Conservation (phyloP, 2,329 filamentous ascomycete species). For the Fusarium aywerte region DNA sequence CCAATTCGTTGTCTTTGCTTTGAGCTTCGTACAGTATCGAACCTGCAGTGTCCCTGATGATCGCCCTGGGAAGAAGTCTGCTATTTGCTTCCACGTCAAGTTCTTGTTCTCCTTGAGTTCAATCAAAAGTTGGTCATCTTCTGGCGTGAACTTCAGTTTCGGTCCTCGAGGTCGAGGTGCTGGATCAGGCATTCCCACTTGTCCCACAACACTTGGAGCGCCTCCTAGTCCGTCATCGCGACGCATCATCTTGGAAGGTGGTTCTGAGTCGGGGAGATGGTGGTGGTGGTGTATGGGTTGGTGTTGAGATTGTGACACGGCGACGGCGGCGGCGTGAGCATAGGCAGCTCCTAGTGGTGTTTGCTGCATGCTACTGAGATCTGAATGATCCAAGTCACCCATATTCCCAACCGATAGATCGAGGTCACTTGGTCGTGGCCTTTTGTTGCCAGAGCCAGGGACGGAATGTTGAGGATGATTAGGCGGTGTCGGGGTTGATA, state of each 20-base stretch:
- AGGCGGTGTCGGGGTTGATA: constrained; percentile 55
- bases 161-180: constrained; percentile 84
- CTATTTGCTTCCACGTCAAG: constrained; percentile 97
- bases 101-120: constrained; percentile 95
- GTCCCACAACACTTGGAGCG: constrained; percentile 86
- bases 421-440: constrained; percentile 67
- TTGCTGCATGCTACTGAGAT: constrained; percentile 66
- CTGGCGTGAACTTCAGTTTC: constrained; percentile 92
- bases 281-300: constrained; percentile 81
- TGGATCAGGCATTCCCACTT: constrained; percentile 86
- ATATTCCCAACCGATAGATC: constrained; percentile 65
- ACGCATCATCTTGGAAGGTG: constrained; percentile 74
- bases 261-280: constrained; percentile 77
- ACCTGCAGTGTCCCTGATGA: constrained; percentile 93
- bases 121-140: constrained; percentile 88
- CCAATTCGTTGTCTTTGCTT: constrained; percentile 93
- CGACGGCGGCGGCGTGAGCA: constrained; percentile 55
- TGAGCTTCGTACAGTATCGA: constrained; percentile 93
- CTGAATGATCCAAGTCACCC: constrained; percentile 63
- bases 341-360: constrained; percentile 64
- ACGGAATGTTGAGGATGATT: constrained; percentile 47
- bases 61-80: constrained; percentile 92
- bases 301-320: constrained; percentile 50
- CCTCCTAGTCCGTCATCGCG: constrained; percentile 67
- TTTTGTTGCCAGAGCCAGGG: constrained; percentile 57